Conservation (phyloP, 2,329 filamentous ascomycete species). For the Diaporthe sp. region DNA sequence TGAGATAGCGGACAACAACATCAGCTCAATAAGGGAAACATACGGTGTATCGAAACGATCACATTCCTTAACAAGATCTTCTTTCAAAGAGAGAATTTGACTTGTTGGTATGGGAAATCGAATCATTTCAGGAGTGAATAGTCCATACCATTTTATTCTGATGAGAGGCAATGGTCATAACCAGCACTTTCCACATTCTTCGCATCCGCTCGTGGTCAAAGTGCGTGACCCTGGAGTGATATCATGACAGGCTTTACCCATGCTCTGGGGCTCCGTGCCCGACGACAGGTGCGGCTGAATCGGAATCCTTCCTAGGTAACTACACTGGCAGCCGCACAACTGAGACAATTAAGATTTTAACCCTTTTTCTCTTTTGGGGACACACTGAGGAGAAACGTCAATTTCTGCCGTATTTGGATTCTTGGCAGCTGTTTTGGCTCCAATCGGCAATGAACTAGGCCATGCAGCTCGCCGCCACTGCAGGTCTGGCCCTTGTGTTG, state of each 20-base stretch:
- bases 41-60: neutral
- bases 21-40: neutral
- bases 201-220: neutral
- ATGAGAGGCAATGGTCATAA: neutral
- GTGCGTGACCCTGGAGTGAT: neutral
- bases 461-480: constrained; percentile 20
- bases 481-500: constrained; percentile 3
- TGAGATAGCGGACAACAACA: too few relatives aligned
- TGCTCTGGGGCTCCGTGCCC: neutral
- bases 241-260: neutral
- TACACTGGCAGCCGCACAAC: neutral
- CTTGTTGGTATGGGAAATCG: too few relatives aligned
- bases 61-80: neutral
- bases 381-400: neutral
- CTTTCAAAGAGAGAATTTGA: neutral
- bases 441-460: neutral
- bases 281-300: constrained; percentile 2
- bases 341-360: neutral
- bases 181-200: neutral
- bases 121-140: neutral
- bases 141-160: neutral
- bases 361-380: neutral
- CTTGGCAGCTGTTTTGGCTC: neutral
- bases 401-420: neutral
- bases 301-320: too few relatives aligned